phyloP scores from a whole-genome alignment of 768 basidiomycete species.

The Lanmaoa pseudosensibilis region DNA sequence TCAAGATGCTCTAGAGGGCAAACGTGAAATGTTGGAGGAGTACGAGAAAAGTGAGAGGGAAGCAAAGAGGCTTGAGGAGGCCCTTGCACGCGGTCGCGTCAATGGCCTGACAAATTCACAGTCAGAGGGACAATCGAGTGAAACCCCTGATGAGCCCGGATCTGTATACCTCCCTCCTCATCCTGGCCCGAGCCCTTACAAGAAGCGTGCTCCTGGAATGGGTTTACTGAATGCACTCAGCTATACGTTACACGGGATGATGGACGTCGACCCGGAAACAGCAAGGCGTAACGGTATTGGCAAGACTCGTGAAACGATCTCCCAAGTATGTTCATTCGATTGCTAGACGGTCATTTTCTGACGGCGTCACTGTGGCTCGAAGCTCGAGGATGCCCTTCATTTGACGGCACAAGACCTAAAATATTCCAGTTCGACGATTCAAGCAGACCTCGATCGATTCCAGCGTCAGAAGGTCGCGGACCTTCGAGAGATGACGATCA shows the following conservation, averaged over 20 bases:
- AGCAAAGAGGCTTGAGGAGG: slow-evolving; percentile 84
- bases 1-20: slow-evolving; percentile 82
- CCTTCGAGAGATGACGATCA: slow-evolving; percentile 88
- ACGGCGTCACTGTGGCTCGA: slow-evolving; percentile 20
- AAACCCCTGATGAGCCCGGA: slow-evolving; percentile 41
- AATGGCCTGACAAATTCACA: slow-evolving; percentile 26
- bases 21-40: slow-evolving; percentile 82
- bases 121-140: slow-evolving; percentile 35
- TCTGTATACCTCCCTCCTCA: slow-evolving; percentile 69
- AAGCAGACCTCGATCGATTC: slow-evolving; percentile 96
- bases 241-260: slow-evolving; percentile 96
- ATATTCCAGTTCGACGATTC: slow-evolving; percentile 94
- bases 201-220: slow-evolving; percentile 70
- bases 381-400: slow-evolving; percentile 96
- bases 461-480: slow-evolving; percentile 99
- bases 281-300: slow-evolving; percentile 90
- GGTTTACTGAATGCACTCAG: slow-evolving; percentile 88
- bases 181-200: slow-evolving; percentile 72
- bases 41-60: slow-evolving; percentile 92
- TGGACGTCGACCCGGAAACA: slow-evolving; percentile 97
- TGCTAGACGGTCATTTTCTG: slow-evolving; percentile 14
- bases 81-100: slow-evolving; percentile 62
- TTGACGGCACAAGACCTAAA: slow-evolving; percentile 91
- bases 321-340: slow-evolving; percentile 61
- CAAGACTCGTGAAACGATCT: slow-evolving; percentile 91